Conservation (phyloP, 306 rosid species). For the Prunus mongolica region DNA sequence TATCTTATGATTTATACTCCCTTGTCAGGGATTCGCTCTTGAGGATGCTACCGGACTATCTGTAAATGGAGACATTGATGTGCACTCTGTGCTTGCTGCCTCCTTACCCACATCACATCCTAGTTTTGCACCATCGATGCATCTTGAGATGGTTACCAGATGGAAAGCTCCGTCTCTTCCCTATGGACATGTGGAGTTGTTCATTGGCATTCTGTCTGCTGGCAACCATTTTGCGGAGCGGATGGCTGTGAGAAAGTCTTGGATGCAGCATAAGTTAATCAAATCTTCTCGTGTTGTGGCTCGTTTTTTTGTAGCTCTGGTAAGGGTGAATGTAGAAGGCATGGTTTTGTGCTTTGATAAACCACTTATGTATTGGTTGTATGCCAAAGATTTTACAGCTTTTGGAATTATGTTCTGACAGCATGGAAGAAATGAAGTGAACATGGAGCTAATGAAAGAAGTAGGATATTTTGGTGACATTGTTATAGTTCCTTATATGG, state of each 20-base stretch:
- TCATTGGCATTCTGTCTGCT: slow-evolving; percentile 90
- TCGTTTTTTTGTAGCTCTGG: slow-evolving; percentile 91
- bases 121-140: slow-evolving; percentile 82
- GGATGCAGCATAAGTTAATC: slow-evolving; percentile 87
- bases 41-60: slow-evolving; percentile 94
- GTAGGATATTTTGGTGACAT: slow-evolving; percentile 92
- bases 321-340: slow-evolving; percentile 29
- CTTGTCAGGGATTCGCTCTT: slow-evolving; percentile 85
- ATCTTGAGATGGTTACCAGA: slow-evolving; percentile 64
- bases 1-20: not conserved
- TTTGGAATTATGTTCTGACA: slow-evolving; percentile 36
- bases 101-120: slow-evolving; percentile 89
- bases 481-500: slow-evolving; percentile 90
- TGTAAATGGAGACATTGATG: slow-evolving; percentile 80
- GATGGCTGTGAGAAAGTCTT: slow-evolving; percentile 97
- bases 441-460: slow-evolving; percentile 75
- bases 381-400: slow-evolving; percentile 22
- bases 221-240: slow-evolving; percentile 96
- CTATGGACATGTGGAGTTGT: slow-evolving; percentile 51
- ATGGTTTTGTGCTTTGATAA: slow-evolving; percentile 8
- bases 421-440: slow-evolving; percentile 85
- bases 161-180: slow-evolving; percentile 77
- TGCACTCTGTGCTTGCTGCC: slow-evolving; percentile 76
- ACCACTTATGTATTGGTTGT: not conserved
- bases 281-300: slow-evolving; percentile 75